These are phyloP conservation scores for Rubia occidens DNA, from an alignment of 305 asterid species.

Conservation along the genomic window DNA sequence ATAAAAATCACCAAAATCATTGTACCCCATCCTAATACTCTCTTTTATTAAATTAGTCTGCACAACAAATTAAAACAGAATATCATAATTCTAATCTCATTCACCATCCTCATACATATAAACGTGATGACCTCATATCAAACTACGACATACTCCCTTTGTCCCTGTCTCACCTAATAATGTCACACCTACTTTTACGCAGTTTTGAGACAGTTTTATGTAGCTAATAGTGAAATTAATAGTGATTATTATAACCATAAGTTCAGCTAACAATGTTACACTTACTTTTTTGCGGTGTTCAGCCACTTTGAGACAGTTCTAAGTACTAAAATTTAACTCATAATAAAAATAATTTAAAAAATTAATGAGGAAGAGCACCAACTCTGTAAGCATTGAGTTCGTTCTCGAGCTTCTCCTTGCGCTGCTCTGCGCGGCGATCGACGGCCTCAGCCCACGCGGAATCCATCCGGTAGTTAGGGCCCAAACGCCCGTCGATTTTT, in stretches of 20 bases:
- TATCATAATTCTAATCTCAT: not conserved
- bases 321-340: too few relatives aligned
- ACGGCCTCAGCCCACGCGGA: constrained; percentile 65
- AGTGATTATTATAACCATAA: too few relatives aligned
- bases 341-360: too few relatives aligned
- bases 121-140: not conserved
- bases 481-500: constrained; percentile 69
- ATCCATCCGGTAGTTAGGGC: constrained; percentile 57
- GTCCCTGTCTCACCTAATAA: not conserved
- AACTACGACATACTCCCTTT: not conserved
- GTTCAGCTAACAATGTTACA: too few relatives aligned
- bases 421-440: constrained; percentile 65
- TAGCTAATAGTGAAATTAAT: not conserved
- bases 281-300: too few relatives aligned
- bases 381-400: constrained; percentile 94
- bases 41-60: constrained; percentile 94
- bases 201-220: too few relatives aligned
- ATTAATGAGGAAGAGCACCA: constrained; percentile 2
- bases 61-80: constrained; percentile 13
- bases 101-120: not conserved
- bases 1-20: constrained; percentile 89
- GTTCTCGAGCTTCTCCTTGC: constrained; percentile 84
- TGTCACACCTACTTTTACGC: too few relatives aligned
- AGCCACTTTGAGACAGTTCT: too few relatives aligned
- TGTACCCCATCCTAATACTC: constrained; percentile 98